phyloP scores from a whole-genome alignment of 2,329 filamentous ascomycete genomes.

The Alternaria gaisen region DNA sequence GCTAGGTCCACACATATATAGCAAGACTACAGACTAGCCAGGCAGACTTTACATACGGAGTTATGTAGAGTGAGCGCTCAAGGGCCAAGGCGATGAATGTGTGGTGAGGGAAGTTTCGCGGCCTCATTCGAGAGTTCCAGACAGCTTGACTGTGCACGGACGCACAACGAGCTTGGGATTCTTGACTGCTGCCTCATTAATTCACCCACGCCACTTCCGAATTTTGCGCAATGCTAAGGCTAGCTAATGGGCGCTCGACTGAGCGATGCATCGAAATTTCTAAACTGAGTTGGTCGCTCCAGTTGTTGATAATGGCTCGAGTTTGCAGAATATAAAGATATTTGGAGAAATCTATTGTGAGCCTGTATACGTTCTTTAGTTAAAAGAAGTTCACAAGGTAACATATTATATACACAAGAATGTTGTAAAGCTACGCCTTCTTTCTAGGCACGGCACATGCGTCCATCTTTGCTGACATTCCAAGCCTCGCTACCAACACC shows the following conservation, averaged over 20 bases:
- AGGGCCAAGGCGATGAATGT: background rate
- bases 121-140: background rate
- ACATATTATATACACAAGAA: background rate
- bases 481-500: constrained; percentile 36
- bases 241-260: no score
- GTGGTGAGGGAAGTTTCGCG: background rate
- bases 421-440: background rate
- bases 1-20: background rate
- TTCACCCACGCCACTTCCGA: background rate
- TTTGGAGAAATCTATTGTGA: background rate
- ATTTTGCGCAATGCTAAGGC: background rate
- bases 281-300: background rate
- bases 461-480: constrained; percentile 20
- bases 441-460: constrained; percentile 21
- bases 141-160: background rate
- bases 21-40: background rate
- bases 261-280: background rate
- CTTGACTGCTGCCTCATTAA: no score
- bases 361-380: background rate
- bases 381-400: background rate
- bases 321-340: background rate
- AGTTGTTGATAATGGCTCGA: background rate
- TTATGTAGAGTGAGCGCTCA: background rate
- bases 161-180: background rate
- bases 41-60: background rate